These are phyloP conservation scores for Cladosporium sp. DNA, from an alignment of 2,329 filamentous ascomycete genomes.

Conservation along the genomic window DNA sequence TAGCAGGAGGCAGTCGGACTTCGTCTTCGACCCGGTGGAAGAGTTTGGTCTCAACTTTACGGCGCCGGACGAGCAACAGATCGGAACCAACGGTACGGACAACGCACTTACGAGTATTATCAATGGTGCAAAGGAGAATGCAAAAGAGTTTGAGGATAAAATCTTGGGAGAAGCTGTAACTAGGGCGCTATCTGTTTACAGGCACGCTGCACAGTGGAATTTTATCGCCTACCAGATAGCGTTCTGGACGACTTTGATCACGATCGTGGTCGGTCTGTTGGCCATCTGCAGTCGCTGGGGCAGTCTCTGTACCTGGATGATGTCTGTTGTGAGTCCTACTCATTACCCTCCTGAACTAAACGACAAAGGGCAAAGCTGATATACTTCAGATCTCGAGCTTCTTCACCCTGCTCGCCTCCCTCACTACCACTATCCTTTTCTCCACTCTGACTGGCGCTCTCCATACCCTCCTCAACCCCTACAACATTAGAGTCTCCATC, in stretches of 20 bases:
- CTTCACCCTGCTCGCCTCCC: too few relatives aligned
- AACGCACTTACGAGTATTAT: slow-evolving; percentile 35
- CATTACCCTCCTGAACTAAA: slow-evolving; percentile 21
- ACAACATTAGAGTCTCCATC: slow-evolving; percentile 67
- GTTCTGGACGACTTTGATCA: slow-evolving; percentile 66
- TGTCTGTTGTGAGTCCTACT: slow-evolving; percentile 63
- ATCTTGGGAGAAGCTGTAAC: slow-evolving; percentile 66
- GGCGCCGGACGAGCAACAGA: slow-evolving; percentile 27
- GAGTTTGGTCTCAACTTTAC: slow-evolving; percentile 62
- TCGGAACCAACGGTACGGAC: slow-evolving; percentile 20
- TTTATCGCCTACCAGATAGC: slow-evolving; percentile 77
- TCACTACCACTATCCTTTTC: too few relatives aligned
- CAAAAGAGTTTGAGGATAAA: slow-evolving; percentile 31
- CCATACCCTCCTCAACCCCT: slow-evolving; percentile 65
- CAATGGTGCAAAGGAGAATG: slow-evolving; percentile 55
- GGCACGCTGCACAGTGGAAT: slow-evolving; percentile 75
- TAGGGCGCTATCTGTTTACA: slow-evolving; percentile 70
- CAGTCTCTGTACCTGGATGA: slow-evolving; percentile 77
- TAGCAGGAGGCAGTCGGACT: slow-evolving; percentile 70
- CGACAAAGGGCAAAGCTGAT: slow-evolving; percentile 21
- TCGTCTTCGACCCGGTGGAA: slow-evolving; percentile 72
- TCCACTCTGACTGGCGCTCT: slow-evolving; percentile 68
- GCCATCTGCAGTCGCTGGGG: slow-evolving; percentile 80
- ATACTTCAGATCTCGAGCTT: slow-evolving; percentile 48
- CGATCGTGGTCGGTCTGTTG: slow-evolving; percentile 76